Evolutionary conservation across 2,329 filamentous ascomycete genomes (phyloP).

Genomic region (Anthostomella pinea): DNA sequence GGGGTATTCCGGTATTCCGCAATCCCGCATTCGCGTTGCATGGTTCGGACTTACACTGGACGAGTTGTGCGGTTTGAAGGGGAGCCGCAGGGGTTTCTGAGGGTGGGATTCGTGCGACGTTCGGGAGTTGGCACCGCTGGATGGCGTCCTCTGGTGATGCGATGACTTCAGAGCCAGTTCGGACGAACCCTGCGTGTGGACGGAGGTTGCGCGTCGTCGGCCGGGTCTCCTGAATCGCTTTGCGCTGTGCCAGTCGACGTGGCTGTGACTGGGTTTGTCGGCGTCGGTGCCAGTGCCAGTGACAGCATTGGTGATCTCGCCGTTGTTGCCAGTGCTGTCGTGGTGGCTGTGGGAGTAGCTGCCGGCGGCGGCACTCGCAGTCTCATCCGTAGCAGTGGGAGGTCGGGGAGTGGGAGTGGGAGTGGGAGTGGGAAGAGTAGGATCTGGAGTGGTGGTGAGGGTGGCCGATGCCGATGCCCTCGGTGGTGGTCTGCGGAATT

Average conservation of each 20-base stretch:
- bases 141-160: slow-evolving; percentile 19
- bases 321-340: slow-evolving; percentile 8
- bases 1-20: too few species aligned
- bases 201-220: slow-evolving; percentile 21
- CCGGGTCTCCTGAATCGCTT: slow-evolving; percentile 23
- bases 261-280: slow-evolving; percentile 4
- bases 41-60: slow-evolving; percentile 1
- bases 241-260: slow-evolving; percentile 13
- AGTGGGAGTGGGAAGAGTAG: slow-evolving; percentile 1
- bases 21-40: too few species aligned
- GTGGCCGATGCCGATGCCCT: slow-evolving; percentile 16
- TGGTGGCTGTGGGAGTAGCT: slow-evolving; percentile 7
- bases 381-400: slow-evolving; percentile 4
- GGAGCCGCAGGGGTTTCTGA: slow-evolving; percentile 1
- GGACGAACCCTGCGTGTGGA: slow-evolving; percentile 19
- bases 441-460: slow-evolving; percentile 11
- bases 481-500: neutral
- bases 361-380: slow-evolving; percentile 2
- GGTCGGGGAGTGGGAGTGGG: slow-evolving; percentile 4
- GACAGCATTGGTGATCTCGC: slow-evolving; percentile 3
- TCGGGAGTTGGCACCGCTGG: slow-evolving; percentile 20
- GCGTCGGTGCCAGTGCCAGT: slow-evolving; percentile 5
- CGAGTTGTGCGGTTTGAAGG: slow-evolving; percentile 1
- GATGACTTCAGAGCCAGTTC: slow-evolving; percentile 7
- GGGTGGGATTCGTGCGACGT: slow-evolving; percentile 16